Base-by-base conservation (phyloP, 1,139 yeast species). In the Zygosaccharomyces sapae region DNA sequence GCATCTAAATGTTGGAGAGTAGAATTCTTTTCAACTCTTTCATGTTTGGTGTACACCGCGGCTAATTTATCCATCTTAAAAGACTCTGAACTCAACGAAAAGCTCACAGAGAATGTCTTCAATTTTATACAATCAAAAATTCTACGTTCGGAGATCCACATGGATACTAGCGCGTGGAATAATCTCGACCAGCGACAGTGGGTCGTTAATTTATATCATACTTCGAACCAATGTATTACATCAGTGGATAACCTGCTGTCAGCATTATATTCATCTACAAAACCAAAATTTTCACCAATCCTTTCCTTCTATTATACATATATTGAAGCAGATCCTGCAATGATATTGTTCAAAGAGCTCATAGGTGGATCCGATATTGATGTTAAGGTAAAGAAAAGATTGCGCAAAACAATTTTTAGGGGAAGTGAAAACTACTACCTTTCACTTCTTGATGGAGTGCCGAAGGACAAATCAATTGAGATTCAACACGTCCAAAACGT, bases 1-100 rank as follows among this genome's bases (percentile, higher is more conserved):
- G 77, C 80, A 48, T 70, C 81, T 4, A 72, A 70, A 41, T 70
- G 79, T 41, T 86, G 95, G 95, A 69, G 86, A 51, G 64, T 85
- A 4, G 77, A 59, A 33, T 56, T 77, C 48, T 63, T 65, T 6
- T 70, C 80, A 0, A 72, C 89, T 0, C 67, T 77, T 48, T 78
- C 81, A 0, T 72, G 76, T 0, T 60, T 81, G 2, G 55, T 81
- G 3, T 76, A 76, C 45, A 74, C 81, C 3, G 84, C 81, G 2
- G 76, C 78, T 3, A 80, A 78, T 56, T 54, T 68, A 29, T 63
- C 75, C 1, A 58, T 72, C 3, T 55, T 77, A 45, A 68, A 65
- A 44, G 60, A 60, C 7, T 61, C 62, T 12, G 66, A 64, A n/a
- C 37, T 69, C 4, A 62, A 66, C 44, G 47, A 61, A 5, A 61